Evolutionary conservation across 164 flowering plant species (phyloP), one percentile per base, ranked within the genome.

Genomic region (Echeveria elegans): DNA sequence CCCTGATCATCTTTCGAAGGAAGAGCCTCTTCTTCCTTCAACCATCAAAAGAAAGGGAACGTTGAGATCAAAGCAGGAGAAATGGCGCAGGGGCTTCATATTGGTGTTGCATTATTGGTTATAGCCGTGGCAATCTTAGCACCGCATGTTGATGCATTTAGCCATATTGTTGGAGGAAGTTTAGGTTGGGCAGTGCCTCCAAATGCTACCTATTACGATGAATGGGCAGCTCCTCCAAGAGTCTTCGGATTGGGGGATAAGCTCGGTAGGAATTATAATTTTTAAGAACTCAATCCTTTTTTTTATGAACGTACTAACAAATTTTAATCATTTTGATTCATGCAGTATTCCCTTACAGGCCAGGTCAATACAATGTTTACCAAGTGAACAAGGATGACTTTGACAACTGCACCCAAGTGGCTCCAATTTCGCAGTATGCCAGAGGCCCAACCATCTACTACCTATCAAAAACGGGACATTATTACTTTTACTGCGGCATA

Each of bases 201-300:
- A 0, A 76, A 76, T 45, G 8, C 0, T 16, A 64, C 78, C 61
- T 82, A 66, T 69, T 82, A 71, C 24, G 61, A 72, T 6, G 78
- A 80, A 0, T 82, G 83, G 86, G 86, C 69, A 1, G 63, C 86
- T 6, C 70, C 64, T n/a, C 75, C 81, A 23, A 71, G 80, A 66
- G 77, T 80, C 23, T 80, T 82, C 47, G 80, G 78, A 21, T 72
- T 77, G 16, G 79, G 79, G 4, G 84, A 82, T 68, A 64, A 30
- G 67, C 68, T 82, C 50, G 74, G 84, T 82, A 65, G 28, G 78
- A 59, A n/a, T n/a, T n/a, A n/a, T n/a, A n/a, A n/a, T n/a, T n/a
- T n/a, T n/a, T n/a, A n/a, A n/a, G n/a, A n/a, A n/a, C n/a, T n/a
- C n/a, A n/a, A n/a, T n/a, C n/a, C n/a, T n/a, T n/a, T n/a, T n/a